Base-by-base conservation (phyloP, 306 rosid genomes). In the Dalbergia oliveri region DNA sequence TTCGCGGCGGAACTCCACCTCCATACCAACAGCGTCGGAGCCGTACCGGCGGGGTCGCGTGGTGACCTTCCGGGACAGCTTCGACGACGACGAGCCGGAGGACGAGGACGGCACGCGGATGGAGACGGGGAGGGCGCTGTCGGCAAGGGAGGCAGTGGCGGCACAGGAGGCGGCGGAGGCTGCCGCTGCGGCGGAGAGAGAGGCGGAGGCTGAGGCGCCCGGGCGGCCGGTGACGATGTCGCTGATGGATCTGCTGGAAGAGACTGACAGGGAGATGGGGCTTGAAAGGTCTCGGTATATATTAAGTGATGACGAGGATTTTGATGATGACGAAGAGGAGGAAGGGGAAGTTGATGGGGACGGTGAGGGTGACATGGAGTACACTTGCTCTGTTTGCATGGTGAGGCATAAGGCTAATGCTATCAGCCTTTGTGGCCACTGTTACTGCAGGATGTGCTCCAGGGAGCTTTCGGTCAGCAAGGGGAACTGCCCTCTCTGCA, bases 401-500 rank as follows among this genome's bases (percentile, higher is more conserved):
- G 97, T 91, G 62, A 88, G 89, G 88, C 97, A 92, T 54, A 91
- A 85, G 64, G 93, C 92, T 6, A 41, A 91, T 72, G 84, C 94
- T 1, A 81, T 91, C 67, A 84, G 61, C 56, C 85, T 90, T 0
- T 92, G 98, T 84, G 97, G 97, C 0, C 98, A 94, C 76, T 78
- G 91, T 0, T 94, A 91, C 76, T 94, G 98, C 81, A 90, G 95
- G 79, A 79, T 88, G 82, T 94, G 99, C 64, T 94, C 99, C 2
- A 88, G 93, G 83, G 97, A 94, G 87, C 90, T 93, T 4, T 85
- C 75, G 74, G 94, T 89, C 12, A 77, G 86, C 11, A 90, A 90
- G 44, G 99, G 97, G 0, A 90, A 88, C 72, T 93, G 97, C 66
- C 99, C 99, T 1, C 88, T 89, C 41, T 93, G 99, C 83, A 91